Evolutionary conservation across 257 asterid species (phyloP).

Genomic region (Misopates orontium): DNA sequence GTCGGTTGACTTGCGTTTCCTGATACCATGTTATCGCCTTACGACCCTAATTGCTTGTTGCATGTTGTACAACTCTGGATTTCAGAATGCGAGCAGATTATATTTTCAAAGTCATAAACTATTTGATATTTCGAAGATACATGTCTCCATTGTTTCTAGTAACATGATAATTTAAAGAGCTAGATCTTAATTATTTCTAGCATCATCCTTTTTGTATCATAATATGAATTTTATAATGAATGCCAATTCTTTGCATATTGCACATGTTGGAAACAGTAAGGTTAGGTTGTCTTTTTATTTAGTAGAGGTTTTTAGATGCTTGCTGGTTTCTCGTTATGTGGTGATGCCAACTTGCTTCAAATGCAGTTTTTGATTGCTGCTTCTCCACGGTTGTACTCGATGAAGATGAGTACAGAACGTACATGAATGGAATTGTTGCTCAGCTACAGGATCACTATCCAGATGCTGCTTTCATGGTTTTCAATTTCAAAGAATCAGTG

Average conservation of each 20-base stretch:
- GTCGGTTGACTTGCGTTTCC: conserved; percentile 19
- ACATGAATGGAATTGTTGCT: conserved; percentile 92
- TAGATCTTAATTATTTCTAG: not conserved
- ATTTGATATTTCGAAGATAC: conserved; percentile 1
- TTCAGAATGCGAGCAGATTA: not conserved
- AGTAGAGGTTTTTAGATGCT: not conserved
- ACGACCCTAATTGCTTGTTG: not conserved
- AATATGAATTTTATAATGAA: not conserved
- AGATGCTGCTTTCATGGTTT: conserved; percentile 98
- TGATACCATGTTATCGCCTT: conserved; percentile 6
- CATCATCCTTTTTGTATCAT: not conserved
- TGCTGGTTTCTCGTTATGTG: conserved; percentile 20
- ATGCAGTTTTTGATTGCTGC: conserved; percentile 97
- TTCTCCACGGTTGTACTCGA: conserved; percentile 88
- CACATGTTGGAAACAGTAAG: not conserved
- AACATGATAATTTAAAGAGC: not conserved
- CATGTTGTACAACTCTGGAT: not conserved
- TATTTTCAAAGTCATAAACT: conserved; percentile 3
- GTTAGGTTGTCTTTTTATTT: not conserved
- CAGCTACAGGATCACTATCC: conserved; percentile 97
- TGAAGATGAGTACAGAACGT: conserved; percentile 85
- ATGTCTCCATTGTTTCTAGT: not conserved
- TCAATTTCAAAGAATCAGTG: conserved; percentile 91
- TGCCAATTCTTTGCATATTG: conserved; percentile 1
- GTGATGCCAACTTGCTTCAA: conserved; percentile 27